Percentiles rank a stretch among this genome's conserved stretches.
These are phyloP conservation scores for Xanthoceras sorbifolium DNA, from an alignment of 345 rosid genomes.

Conservation along the genomic window DNA sequence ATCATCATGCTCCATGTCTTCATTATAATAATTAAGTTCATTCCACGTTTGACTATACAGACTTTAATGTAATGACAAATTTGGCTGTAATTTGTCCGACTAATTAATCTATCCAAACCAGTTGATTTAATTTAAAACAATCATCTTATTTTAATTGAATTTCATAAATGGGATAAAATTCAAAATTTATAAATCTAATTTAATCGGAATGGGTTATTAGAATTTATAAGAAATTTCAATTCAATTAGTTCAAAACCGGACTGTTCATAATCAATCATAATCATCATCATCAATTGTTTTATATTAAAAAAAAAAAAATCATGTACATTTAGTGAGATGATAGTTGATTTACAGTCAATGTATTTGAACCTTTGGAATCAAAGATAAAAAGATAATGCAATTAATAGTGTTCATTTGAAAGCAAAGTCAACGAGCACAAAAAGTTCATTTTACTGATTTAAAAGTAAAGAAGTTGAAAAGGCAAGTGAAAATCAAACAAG, in stretches of 20 bases:
- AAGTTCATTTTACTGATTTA: neutral
- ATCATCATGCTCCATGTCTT: neutral
- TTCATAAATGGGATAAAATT: too few species aligned
- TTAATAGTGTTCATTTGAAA: neutral
- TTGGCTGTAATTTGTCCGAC: too few species aligned
- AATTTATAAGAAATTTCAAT: neutral
- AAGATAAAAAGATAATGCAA: too few species aligned
- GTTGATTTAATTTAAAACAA: neutral
- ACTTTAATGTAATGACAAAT: neutral
- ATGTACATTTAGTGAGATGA: neutral
- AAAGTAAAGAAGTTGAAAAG: neutral
- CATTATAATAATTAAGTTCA: neutral
- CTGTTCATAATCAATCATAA: too few species aligned
- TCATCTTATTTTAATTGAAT: too few species aligned
- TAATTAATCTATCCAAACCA: neutral
- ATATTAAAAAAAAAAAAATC: too few species aligned
- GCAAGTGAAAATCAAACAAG: neutral
- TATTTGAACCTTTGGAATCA: too few species aligned
- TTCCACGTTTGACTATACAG: neutral
- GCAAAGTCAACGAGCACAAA: neutral
- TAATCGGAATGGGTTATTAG: neutral
- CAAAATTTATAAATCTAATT: too few species aligned
- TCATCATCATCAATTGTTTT: too few species aligned
- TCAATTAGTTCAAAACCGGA: too few species aligned
- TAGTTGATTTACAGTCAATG: neutral